phyloP scores from a whole-genome alignment of 2,329 filamentous ascomycete species.

The Diaporthe velutina region DNA sequence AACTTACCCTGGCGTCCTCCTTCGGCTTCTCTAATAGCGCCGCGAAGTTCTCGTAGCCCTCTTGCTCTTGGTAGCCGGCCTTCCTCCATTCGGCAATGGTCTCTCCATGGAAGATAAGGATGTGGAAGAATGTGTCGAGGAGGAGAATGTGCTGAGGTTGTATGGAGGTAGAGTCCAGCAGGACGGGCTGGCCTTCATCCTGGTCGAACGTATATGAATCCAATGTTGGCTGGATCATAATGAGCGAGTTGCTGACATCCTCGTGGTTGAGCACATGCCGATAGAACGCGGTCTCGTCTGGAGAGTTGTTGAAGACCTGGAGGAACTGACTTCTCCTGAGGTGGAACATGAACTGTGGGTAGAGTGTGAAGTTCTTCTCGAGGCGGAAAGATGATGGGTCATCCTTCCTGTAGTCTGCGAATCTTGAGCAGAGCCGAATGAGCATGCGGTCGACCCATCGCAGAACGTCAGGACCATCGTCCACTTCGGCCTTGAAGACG shows the following conservation, averaged over 20 bases:
- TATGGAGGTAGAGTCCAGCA: conserved; percentile 96
- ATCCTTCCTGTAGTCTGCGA: conserved; percentile 98
- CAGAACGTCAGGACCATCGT: conserved; percentile 97
- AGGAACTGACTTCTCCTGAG: conserved; percentile 96
- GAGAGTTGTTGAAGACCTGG: conserved; percentile 99
- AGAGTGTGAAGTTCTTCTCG: conserved; percentile 99
- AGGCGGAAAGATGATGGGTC: conserved; percentile 96
- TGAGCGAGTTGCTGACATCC: conserved; percentile 93
- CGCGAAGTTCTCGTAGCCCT: conserved; percentile 97
- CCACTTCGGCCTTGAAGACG: conserved; percentile 98
- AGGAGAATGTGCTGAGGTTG: conserved; percentile 94
- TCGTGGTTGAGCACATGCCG: conserved; percentile 97
- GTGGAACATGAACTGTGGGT: conserved; percentile 99
- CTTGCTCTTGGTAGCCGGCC: conserved; percentile 96
- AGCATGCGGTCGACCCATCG: conserved; percentile 99
- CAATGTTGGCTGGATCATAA: conserved; percentile 99
- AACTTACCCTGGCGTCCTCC: conserved; percentile 90
- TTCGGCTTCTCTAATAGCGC: conserved; percentile 91
- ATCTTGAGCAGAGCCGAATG: conserved; percentile 94
- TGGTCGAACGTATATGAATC: conserved; percentile 98
- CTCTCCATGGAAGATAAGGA: conserved; percentile 98
- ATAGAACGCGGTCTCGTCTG: conserved; percentile 99
- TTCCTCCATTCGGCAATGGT: conserved; percentile 98
- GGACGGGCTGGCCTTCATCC: conserved; percentile 91
- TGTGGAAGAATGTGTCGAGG: conserved; percentile 99